Evolutionary conservation across 2,329 filamentous ascomycete genomes (phyloP), one percentile per base, ranked within the genome.

Genomic region (Cordyceps cateniannulata): DNA sequence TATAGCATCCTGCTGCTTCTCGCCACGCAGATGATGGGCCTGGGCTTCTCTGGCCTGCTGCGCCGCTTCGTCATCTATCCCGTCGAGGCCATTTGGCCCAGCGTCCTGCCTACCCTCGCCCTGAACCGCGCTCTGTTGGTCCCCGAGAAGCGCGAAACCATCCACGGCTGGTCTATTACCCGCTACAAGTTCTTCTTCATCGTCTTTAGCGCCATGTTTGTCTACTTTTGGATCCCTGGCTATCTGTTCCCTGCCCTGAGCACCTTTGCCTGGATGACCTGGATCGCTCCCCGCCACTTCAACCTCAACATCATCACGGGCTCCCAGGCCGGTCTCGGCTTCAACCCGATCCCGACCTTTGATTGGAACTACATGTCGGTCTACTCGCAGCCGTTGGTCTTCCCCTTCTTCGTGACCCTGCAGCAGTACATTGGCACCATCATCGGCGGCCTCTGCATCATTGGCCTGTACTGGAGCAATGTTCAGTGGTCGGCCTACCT

Each of bases 191-290:
- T 78, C 63, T 79, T 76, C 64, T 75, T 74, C 62, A 66, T 73
- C 55, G 67, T 67, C 12, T 72, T 71, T 12, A 22, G 66, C 40
- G 65, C 64, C 35, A 77, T 77, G 71, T 75, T 77, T 53, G 42
- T 78, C 24, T 79, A 75, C 67, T 79, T 76, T 66, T 79, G 76
- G 75, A 67, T 80, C 18, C 77, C 77, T 0, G 72, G 72, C 12
- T 77, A 73, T 51, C 67, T 79, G 1, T 79, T 79, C 65, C 71
- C 69, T 1, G 75, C 74, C 1, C 67, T 79, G 6, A 69, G 69
- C 16, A 71, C 72, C 1, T 79, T 79, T 68, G 76, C 76, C 66
- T 79, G 76, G 76, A 78, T 79, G 69, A 74, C 74, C 0, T 79
- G 76, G 77, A 78, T 79, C 22, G 69, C 75, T 1, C 77, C 77